Conservation (phyloP, 768 basidiomycete species). For the Boletus insuetus region DNA sequence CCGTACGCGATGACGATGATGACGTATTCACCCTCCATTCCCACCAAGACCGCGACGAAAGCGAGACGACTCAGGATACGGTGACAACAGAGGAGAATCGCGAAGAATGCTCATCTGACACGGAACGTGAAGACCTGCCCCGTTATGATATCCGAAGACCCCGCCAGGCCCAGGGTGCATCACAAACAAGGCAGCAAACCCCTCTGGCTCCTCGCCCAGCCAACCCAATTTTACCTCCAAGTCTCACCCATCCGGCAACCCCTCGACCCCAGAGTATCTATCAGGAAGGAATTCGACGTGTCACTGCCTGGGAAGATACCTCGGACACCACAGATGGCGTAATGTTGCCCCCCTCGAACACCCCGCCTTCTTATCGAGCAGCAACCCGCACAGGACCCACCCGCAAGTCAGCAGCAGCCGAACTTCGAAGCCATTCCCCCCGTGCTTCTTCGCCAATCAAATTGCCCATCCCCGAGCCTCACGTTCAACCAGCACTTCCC, state of each 20-base stretch:
- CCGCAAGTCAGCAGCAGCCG: conserved; percentile 10
- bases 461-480: conserved; percentile 24
- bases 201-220: conserved; percentile 10
- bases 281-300: conserved; percentile 9
- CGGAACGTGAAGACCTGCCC: conserved; percentile 24
- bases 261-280: conserved; percentile 26
- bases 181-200: conserved; percentile 11
- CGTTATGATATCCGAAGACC: conserved; percentile 1
- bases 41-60: conserved; percentile 37
- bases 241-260: conserved; percentile 27
- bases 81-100: conserved; percentile 14
- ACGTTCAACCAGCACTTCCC: conserved; percentile 13
- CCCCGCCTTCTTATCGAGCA: conserved; percentile 50
- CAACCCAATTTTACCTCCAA: conserved; percentile 28
- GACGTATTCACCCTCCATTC: conserved; percentile 45
- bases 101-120: conserved; percentile 12
- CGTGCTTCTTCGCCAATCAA: conserved; percentile 32
- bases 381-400: conserved; percentile 32
- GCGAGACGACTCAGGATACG: conserved; percentile 15
- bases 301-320: conserved; percentile 35
- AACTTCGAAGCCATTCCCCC: conserved; percentile 12
- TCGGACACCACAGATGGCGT: conserved; percentile 37
- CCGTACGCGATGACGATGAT: conserved; percentile 37
- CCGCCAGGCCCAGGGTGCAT: conserved; percentile 7
- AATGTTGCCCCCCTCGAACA: conserved; percentile 36